Conservation (phyloP, 305 asterid species). For the Euphrasia arctica region DNA sequence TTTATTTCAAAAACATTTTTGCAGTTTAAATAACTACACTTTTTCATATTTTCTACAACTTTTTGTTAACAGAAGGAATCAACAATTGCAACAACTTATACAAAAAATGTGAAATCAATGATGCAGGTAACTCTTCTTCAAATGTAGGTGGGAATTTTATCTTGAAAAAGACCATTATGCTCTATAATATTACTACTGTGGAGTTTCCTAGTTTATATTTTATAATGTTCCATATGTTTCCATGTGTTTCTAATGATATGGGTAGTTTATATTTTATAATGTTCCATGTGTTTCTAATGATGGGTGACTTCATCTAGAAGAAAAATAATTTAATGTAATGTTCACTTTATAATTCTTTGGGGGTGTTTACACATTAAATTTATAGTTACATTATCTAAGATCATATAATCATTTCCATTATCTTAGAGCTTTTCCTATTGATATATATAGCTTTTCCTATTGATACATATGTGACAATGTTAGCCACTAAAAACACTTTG, state of each 20-base stretch:
- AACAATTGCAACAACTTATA: constrained; percentile 73
- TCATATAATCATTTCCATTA: too few species aligned
- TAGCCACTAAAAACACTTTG: too few species aligned
- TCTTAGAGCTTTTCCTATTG: too few species aligned
- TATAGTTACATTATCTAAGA: too few species aligned
- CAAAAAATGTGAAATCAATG: constrained; percentile 83
- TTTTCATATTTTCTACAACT: background rate
- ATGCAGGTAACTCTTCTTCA: constrained; percentile 59
- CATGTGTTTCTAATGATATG: too few species aligned
- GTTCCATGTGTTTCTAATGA: background rate
- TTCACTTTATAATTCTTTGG: too few species aligned
- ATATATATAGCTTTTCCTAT: too few species aligned
- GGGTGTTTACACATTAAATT: too few species aligned
- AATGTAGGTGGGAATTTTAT: background rate
- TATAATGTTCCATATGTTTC: background rate
- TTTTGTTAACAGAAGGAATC: constrained; percentile 68
- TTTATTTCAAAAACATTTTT: constrained; percentile 14
- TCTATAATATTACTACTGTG: background rate
- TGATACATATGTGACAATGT: too few species aligned
- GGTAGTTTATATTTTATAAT: background rate
- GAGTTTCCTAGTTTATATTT: background rate
- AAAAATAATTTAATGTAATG: too few species aligned
- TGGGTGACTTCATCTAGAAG: too few species aligned
- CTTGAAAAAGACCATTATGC: background rate
- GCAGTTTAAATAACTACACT: background rate